Evolutionary conservation across 2,329 filamentous ascomycete genomes (phyloP), one percentile per base, ranked within the genome.

Genomic region (Stenocarpella maydis): DNA sequence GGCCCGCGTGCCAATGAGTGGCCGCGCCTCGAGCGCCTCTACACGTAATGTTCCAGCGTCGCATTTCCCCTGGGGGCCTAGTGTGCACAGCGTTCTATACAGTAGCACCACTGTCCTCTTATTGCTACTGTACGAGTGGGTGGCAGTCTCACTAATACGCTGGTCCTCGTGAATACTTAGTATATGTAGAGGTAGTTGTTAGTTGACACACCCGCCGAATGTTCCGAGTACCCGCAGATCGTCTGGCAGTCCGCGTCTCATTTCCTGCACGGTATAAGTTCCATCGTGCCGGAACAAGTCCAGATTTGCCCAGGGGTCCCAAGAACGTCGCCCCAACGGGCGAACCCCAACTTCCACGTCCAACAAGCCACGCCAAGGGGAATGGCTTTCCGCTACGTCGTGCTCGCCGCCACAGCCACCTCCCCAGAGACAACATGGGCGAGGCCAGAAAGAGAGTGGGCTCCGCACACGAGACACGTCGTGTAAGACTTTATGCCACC

Each of bases 191-290:
- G n/a, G n/a, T n/a, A n/a, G n/a, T n/a, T n/a, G n/a, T n/a, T n/a
- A n/a, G n/a, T n/a, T n/a, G n/a, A 41, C 26, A 31, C 9, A 47
- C 28, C 24, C 26, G 14, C 24, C 9, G 19, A 34, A 34, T 26
- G 41, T 61, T 37, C 58, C 58, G 41, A 61, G 26, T 21, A 19
- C 17, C 58, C 58, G 41, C 55, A 41, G 55, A 61, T 61, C 55
- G 55, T 61, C 55, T 61, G 41, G 55, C 55, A 61, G 55, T 19
- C 55, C 58, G 28, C 58, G 58, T 61, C 58, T 61, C 58, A 61
- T 47, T 61, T 61, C 58, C 58, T 61, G 58, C 58, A 61, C 34
- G 58, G 58, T 45, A 49, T n/a, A n/a, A n/a, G 58, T 61, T 47
- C 58, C 58, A 61, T 61, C 58, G 58, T 47, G 58, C 58, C 58